Base-by-base conservation (phyloP, 2,329 filamentous ascomycete genomes). In the Colletotrichum musicola region DNA sequence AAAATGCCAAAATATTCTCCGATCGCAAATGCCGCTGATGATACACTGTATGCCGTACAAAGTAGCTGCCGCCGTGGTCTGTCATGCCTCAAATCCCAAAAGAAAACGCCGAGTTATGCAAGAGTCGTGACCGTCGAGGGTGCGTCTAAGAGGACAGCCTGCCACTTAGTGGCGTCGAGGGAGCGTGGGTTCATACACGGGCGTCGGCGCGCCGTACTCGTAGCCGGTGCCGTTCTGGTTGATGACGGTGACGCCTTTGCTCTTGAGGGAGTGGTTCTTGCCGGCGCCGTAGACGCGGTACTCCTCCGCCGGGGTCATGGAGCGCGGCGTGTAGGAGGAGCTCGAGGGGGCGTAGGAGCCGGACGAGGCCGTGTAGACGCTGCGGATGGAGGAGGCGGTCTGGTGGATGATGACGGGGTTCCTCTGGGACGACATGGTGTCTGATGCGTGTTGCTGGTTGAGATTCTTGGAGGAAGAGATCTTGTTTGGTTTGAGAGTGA, bases 351-450 rank as follows among this genome's bases (percentile, higher is more conserved):
- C n/a, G 62, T 70, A 71, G 22, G 72, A 71, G 53, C 70, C 53
- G 47, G 70, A 73, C 38, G 75, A 74, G 12, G 60, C 65, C 30
- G 77, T 77, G 72, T 74, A 75, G 64, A 70, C 72, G 53, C 73
- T 75, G 59, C 70, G 71, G 69, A 75, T 73, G 20, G 75, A 78
- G 61, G 76, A 71, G 60, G 71, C 72, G 65, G 72, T 71, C 71
- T 80, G 78, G 71, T 80, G 79, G 64, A 80, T 73, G 62, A 79
- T 72, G 57, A 77, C 75, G 47, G 70, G 70, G 71, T 70, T 70
- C 67, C 70, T 71, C 56, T 62, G 64, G 54, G 58, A 78, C 75
- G 71, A 56, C 71, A 60, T 64, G 47, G 62, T 71, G 54, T 62
- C 3, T 50, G 35, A 27, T 30, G 56, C 10, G 27, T 27, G 18